These are phyloP conservation scores for Vinca major DNA, from an alignment of 305 asterid species.

Conservation along the genomic window DNA sequence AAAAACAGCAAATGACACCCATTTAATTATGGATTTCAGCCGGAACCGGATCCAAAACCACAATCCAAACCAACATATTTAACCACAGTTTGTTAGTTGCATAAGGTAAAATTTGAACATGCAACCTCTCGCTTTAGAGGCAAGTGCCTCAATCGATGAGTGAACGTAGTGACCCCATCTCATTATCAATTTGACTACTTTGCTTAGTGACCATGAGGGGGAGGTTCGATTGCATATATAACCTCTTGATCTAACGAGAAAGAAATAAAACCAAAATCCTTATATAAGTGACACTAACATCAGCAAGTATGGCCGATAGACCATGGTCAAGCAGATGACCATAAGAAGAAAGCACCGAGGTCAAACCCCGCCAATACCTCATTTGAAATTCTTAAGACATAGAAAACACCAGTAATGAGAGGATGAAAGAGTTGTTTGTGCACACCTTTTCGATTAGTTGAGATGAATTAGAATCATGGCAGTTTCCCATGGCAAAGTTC, in stretches of 20 bases:
- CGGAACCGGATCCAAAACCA: no score
- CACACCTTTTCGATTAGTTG: constrained; percentile 42
- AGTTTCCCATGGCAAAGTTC: constrained; percentile 41
- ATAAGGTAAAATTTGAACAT: no score
- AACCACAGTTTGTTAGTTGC: no score
- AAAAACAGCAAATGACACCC: not conserved
- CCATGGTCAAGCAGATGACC: not conserved
- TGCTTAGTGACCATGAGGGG: no score
- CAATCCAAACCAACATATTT: no score
- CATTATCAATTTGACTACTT: not conserved
- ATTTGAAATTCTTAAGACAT: not conserved
- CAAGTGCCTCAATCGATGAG: no score
- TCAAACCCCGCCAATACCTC: not conserved
- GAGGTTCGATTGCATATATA: no score
- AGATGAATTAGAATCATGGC: constrained; percentile 48
- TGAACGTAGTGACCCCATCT: not conserved
- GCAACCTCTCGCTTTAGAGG: no score
- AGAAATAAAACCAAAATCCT: not conserved
- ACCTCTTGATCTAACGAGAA: not conserved
- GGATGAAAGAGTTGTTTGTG: not conserved
- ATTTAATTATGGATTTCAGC: no score
- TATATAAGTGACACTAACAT: not conserved
- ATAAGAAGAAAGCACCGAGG: not conserved
- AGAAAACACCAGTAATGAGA: not conserved
- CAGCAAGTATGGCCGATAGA: not conserved